These are phyloP conservation scores for Phaeolepiota aurea DNA, from an alignment of 768 basidiomycete species.

Conservation along the genomic window DNA sequence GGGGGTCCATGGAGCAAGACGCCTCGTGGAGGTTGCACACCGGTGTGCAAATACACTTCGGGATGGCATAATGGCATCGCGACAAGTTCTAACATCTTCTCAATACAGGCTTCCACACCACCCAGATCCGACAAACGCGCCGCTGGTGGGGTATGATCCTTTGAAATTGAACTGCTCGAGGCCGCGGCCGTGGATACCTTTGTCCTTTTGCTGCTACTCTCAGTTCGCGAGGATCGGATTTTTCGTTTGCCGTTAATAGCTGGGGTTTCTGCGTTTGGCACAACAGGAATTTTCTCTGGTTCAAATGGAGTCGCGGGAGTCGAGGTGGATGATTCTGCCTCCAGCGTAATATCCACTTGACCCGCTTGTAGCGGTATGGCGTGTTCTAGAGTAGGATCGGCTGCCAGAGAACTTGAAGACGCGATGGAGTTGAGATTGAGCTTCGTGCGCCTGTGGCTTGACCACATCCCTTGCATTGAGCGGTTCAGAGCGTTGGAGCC, in stretches of 20 bases:
- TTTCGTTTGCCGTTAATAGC: constrained; percentile 50
- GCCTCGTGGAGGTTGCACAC: constrained; percentile 86
- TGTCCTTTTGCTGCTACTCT: constrained; percentile 51
- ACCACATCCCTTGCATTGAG: constrained; percentile 78
- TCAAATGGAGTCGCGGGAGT: too few relatives aligned
- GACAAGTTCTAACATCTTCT: constrained; percentile 93
- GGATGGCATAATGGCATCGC: constrained; percentile 94
- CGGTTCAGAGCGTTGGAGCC: constrained; percentile 67
- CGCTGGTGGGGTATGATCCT: constrained; percentile 66
- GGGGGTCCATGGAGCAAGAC: constrained; percentile 93
- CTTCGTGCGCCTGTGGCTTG: constrained; percentile 52
- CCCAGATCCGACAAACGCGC: constrained; percentile 81
- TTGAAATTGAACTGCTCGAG: constrained; percentile 27
- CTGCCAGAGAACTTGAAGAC: constrained; percentile 16
- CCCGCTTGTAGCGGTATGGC: constrained; percentile 8
- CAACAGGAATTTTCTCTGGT: constrained; percentile 6
- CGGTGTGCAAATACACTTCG: constrained; percentile 90
- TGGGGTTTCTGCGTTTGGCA: constrained; percentile 5
- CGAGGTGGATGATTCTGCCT: too few relatives aligned
- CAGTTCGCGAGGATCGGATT: constrained; percentile 42
- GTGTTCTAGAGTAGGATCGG: constrained; percentile 15
- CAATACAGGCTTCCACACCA: constrained; percentile 77
- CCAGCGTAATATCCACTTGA: constrained; percentile 6
- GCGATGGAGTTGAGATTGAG: constrained; percentile 55
- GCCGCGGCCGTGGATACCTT: constrained; percentile 27